phyloP scores from a whole-genome alignment of 2,329 filamentous ascomycete species.

The Aspergillus sp. region DNA sequence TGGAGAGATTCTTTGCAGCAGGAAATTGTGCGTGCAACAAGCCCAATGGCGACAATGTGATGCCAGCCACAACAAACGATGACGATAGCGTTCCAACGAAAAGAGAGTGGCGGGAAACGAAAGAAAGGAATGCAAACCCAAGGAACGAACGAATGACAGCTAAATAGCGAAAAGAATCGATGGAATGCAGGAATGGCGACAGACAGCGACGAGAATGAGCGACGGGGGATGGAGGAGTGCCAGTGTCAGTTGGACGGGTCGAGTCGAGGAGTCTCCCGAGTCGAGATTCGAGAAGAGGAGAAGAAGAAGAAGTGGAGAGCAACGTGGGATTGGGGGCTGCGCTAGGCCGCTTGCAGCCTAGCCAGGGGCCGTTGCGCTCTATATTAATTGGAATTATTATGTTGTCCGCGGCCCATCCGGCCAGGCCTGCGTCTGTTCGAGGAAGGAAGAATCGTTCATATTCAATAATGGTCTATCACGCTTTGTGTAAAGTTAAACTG shows the following conservation, averaged over 20 bases:
- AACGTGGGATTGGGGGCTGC: slow-evolving; percentile 13
- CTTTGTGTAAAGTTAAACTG: neutral
- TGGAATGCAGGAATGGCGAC: neutral
- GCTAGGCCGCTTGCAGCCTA: slow-evolving; percentile 10
- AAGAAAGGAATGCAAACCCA: neutral
- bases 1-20: neutral
- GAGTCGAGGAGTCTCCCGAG: neutral
- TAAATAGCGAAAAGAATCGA: neutral
- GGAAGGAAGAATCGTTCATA: neutral
- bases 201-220: neutral
- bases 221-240: neutral
- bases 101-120: neutral
- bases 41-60: slow-evolving; percentile 2
- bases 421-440: neutral
- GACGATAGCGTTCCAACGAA: slow-evolving; percentile 1
- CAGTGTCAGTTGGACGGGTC: slow-evolving; percentile 1
- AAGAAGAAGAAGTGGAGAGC: neutral
- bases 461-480: neutral
- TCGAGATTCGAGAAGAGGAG: slow-evolving; percentile 7
- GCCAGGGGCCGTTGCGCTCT: slow-evolving; percentile 14
- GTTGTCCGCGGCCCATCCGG: neutral
- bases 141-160: neutral
- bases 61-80: slow-evolving; percentile 11
- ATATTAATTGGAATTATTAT: neutral
- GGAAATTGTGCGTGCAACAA: neutral